Evolutionary conservation across 257 asterid genomes (phyloP), one percentile per base, ranked within the genome.

Genomic region (Solanum chilense): DNA sequence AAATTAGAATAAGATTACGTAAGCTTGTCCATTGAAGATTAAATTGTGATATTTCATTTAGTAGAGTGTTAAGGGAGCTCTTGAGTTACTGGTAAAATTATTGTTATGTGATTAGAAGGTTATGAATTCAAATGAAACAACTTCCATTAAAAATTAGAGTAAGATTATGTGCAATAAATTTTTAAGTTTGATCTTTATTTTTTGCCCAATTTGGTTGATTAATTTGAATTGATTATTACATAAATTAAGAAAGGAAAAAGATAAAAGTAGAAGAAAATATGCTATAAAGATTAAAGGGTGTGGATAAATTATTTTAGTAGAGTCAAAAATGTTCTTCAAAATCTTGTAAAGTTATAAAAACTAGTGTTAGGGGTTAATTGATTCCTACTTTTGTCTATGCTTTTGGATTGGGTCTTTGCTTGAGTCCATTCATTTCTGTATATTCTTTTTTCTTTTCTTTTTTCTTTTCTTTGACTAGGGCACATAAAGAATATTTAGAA

Each of bases 321-420:
- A 49, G 85, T 80, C 44, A 80, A 58, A 80, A 80, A 80, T 47
- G 45, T 29, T 80, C 85, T 80, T 80, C 20, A 15, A 80, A 49
- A 80, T 49, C 68, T 20, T 80, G 25, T 47, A 29, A 29, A 49
- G 44, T 47, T 29, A 80, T 0, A 47, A 18, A 80, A 80, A 80
- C 69, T 80, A 80, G 69, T 80, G 85, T 47, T 80, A 18, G 85
- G 85, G 85, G 85, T 80, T 49, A 1, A 49, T 29, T 80, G 85
- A 80, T 80, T 80, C 85, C 44, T 37, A 18, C 68, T 81, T 56
- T 47, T 78, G 42, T 9, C 42, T 78, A 42, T 45, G 27, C 42
- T 45, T 81, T 81, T 29, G 15, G 12, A 49, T 81, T 81, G 44
- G 44, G 85, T 47, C 6, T 80, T 80, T 80, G 68, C 68, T 80